These are phyloP conservation scores for Amanita subjunquillea DNA, from an alignment of 768 basidiomycete genomes.

Conservation along the genomic window DNA sequence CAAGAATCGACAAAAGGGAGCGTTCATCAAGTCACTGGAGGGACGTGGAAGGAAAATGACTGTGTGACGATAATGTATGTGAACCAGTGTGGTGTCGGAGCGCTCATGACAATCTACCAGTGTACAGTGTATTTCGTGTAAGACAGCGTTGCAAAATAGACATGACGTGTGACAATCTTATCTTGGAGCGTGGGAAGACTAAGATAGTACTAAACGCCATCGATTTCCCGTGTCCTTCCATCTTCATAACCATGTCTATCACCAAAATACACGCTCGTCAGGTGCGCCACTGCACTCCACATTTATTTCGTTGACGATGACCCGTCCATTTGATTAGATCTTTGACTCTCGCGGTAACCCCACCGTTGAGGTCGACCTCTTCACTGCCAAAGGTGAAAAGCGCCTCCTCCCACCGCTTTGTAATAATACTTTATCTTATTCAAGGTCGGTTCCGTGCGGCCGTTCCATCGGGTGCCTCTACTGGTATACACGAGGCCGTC, in stretches of 20 bases:
- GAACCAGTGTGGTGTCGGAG: neutral
- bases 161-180: neutral
- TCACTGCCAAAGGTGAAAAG: constrained; percentile 71
- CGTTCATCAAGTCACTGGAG: constrained; percentile 44
- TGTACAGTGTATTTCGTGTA: neutral
- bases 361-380: constrained; percentile 88
- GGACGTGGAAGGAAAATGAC: constrained; percentile 26
- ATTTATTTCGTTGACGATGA: neutral
- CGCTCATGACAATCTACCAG: neutral
- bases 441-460: constrained; percentile 87
- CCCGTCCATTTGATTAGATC: constrained; percentile 49
- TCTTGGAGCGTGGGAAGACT: constrained; percentile 26
- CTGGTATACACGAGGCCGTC: constrained; percentile 95
- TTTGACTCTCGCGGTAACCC: constrained; percentile 99
- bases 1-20: constrained; percentile 61
- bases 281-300: constrained; percentile 30
- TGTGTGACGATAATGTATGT: constrained; percentile 5
- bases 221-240: constrained; percentile 23
- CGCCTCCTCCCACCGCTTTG: neutral
- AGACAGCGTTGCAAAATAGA: neutral
- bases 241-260: constrained; percentile 66
- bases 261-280: constrained; percentile 89
- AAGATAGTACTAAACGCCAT: constrained; percentile 24
- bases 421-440: constrained; percentile 1
- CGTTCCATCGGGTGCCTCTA: constrained; percentile 97